Base-by-base conservation (phyloP, 257 asterid species). In the Ligustrum vulgare region DNA sequence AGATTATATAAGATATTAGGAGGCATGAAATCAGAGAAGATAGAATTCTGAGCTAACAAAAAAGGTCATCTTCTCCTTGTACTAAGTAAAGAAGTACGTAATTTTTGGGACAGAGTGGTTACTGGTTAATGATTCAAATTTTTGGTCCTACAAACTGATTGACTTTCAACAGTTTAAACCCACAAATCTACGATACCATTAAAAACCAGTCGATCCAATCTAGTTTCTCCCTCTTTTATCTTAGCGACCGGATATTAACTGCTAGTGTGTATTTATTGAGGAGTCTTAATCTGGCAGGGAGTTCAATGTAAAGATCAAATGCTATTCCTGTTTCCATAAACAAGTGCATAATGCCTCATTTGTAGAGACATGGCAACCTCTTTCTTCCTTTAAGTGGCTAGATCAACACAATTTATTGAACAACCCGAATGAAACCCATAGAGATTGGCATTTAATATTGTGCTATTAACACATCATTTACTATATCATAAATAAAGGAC, bases 331-430 rank as follows among this genome's bases (percentile, higher is more conserved):
- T 18, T 49, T 18, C n/a, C 16, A 22, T 49, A 2, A 45, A 5
- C 1, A 45, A 3, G 54, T 15, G 12, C 5, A 15, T 12, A 15
- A 49, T 49, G 22, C 8, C 75, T 35, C 60, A 35, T 68, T 56
- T 51, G 39, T 65, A 45, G 13, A 15, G 54, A 72, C 34, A 32
- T 41, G 22, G 70, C 60, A 32, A 47, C 34, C 54, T 11, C 28
- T 71, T 32, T 62, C 75, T 8, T 60, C 34, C 34, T 65, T 72
- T 45, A 67, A 54, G 74, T 20, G 63, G 12, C 35, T 63, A 45
- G 51, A 28, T 16, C 34, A 43, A 47, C 10, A 45, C 32, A 80
- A 25, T 65, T 70, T 49, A 13, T 15, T 2, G 58, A 63, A 15
- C 45, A 64, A 71, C 32, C 49, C 70, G 3, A 25, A 35, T 36